phyloP scores from a whole-genome alignment of 1,284 basidiomycete species.

The Trametes versicolor region DNA sequence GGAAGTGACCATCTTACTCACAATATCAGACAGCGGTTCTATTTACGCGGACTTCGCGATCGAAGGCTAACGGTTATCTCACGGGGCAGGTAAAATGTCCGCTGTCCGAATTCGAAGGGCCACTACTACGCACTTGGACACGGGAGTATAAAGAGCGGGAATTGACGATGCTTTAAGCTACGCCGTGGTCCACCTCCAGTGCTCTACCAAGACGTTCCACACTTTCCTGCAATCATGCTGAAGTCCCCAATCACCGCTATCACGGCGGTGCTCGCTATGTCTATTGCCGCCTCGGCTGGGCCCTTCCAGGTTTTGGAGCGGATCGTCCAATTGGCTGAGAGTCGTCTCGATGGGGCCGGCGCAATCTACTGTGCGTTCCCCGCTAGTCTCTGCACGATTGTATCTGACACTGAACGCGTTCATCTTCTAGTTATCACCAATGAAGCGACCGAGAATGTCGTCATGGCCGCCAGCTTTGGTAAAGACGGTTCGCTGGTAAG shows the following conservation, averaged over 20 bases:
- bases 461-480: slow-evolving; percentile 33
- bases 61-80: too few species aligned
- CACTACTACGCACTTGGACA: too few species aligned
- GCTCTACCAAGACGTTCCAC: not conserved
- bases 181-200: not conserved
- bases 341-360: not conserved
- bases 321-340: slow-evolving; percentile 8
- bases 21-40: too few species aligned
- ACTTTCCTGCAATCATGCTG: not conserved
- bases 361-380: slow-evolving; percentile 11
- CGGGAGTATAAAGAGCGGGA: too few species aligned
- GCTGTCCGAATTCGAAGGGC: too few species aligned
- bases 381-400: too few species aligned
- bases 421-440: slow-evolving; percentile 34
- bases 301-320: not conserved
- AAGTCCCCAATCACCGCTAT: not conserved
- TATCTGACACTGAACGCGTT: not conserved
- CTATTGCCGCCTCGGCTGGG: not conserved
- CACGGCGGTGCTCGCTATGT: not conserved
- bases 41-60: too few species aligned
- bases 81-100: too few species aligned
- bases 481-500: slow-evolving; percentile 34
- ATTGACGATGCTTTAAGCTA: not conserved
- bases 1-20: too few species aligned
- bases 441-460: slow-evolving; percentile 31